Evolutionary conservation across 2,329 filamentous ascomycete genomes (phyloP).

Genomic region (Penicillium sp.): DNA sequence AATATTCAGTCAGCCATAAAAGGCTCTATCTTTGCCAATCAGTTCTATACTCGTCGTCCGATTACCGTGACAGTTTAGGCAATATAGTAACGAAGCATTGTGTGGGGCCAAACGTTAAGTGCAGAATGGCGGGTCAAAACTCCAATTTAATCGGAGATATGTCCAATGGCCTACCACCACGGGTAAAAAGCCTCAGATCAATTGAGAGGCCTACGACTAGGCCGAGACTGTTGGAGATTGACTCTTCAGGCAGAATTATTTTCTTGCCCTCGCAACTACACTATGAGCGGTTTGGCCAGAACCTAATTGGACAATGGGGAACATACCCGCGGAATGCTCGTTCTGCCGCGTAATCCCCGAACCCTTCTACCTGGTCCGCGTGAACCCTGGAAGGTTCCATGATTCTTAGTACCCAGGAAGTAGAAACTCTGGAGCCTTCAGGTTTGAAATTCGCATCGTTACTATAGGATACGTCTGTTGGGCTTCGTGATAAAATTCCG

Average conservation of each 20-base stretch:
- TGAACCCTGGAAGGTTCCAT: not conserved
- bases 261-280: not conserved
- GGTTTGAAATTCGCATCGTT: not conserved
- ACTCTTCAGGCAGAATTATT: not conserved
- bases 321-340: not conserved
- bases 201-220: not conserved
- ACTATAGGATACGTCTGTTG: not conserved
- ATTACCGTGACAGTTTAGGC: not conserved
- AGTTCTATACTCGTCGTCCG: not conserved
- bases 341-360: not conserved
- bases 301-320: not conserved
- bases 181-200: not conserved
- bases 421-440: not conserved
- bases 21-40: not conserved
- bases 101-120: not conserved
- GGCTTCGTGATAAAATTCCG: not conserved
- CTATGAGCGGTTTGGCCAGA: not conserved
- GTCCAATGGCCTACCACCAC: not conserved
- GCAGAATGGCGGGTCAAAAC: not conserved
- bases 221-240: not conserved
- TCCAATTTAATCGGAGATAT: not conserved
- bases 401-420: not conserved
- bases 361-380: not conserved
- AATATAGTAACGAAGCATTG: not conserved
- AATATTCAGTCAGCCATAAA: no score